Percentiles rank a stretch among this genome's conserved stretches.
Evolutionary conservation across 2,329 filamentous ascomycete genomes (phyloP).

Genomic region (Neofusicoccum parvum): DNA sequence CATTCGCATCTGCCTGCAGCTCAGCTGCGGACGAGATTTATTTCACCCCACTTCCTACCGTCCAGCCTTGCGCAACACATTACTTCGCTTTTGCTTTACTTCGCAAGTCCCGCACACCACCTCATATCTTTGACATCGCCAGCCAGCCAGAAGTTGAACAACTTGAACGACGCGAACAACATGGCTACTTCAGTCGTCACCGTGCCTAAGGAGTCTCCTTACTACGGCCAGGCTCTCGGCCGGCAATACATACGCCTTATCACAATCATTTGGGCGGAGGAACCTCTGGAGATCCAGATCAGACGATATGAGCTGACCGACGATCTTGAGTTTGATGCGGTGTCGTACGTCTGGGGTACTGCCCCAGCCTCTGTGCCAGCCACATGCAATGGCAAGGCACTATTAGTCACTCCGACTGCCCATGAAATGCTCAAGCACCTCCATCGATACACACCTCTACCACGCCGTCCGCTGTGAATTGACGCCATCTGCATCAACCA

Average conservation of each 20-base stretch:
- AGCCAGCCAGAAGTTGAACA: too few species aligned
- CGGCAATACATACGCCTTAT: neutral
- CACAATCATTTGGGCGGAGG: neutral
- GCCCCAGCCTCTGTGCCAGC: neutral
- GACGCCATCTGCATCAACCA: slow-evolving; percentile 27
- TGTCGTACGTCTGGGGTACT: neutral
- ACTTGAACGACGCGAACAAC: too few species aligned
- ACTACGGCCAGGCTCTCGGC: neutral
- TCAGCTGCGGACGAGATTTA: too few species aligned
- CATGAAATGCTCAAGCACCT: neutral
- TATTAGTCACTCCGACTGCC: neutral
- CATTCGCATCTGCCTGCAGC: too few species aligned
- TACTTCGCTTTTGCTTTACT: too few species aligned
- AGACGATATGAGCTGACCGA: neutral
- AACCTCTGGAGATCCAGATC: neutral
- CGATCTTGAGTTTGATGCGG: neutral
- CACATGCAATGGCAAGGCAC: neutral
- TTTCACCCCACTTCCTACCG: too few species aligned
- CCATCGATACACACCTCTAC: neutral
- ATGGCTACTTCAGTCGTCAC: neutral
- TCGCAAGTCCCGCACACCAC: too few species aligned
- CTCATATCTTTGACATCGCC: too few species aligned
- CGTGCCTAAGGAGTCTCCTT: neutral
- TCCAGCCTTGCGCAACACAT: too few species aligned
- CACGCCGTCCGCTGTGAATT: slow-evolving; percentile 20